Conservation (phyloP, 2,329 filamentous ascomycete genomes). For the Colletotrichum chrysophilum region DNA sequence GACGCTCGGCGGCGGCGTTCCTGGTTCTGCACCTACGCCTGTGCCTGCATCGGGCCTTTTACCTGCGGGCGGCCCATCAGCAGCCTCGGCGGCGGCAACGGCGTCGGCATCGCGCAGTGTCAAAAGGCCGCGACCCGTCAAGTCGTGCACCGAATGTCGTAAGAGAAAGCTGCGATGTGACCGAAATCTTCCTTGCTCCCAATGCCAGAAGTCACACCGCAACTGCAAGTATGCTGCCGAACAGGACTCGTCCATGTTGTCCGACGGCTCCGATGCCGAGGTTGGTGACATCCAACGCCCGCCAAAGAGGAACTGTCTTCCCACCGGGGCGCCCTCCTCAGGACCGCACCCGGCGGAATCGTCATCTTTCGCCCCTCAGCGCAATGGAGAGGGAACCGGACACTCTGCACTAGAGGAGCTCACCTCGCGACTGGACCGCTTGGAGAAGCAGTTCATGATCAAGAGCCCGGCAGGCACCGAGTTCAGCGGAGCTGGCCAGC, state of each 20-base stretch:
- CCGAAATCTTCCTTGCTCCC: slow-evolving; percentile 59
- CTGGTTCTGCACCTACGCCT: background rate
- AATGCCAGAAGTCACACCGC: slow-evolving; percentile 63
- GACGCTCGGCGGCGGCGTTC: background rate
- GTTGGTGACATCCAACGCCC: slow-evolving; percentile 36
- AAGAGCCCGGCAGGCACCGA: slow-evolving; percentile 46
- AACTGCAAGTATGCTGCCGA: slow-evolving; percentile 58
- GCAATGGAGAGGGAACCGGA: slow-evolving; percentile 34
- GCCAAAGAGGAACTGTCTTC: slow-evolving; percentile 41
- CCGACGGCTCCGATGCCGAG: slow-evolving; percentile 54
- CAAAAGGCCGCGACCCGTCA: slow-evolving; percentile 59
- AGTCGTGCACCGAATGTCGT: slow-evolving; percentile 61
- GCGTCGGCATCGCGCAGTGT: slow-evolving; percentile 43
- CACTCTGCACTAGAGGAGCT: slow-evolving; percentile 51
- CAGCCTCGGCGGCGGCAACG: slow-evolving; percentile 1
- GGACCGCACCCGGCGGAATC: background rate
- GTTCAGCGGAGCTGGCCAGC: slow-evolving; percentile 34
- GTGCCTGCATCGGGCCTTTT: background rate
- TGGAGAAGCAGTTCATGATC: slow-evolving; percentile 55
- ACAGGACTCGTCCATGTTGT: slow-evolving; percentile 50
- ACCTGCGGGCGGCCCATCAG: background rate
- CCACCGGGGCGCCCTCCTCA: background rate
- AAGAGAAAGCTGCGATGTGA: slow-evolving; percentile 64
- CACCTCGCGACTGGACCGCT: slow-evolving; percentile 53
- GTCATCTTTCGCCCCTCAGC: slow-evolving; percentile 10